These are phyloP conservation scores for Orychophragmus violaceus DNA, from an alignment of 345 rosid genomes.

Conservation along the genomic window DNA sequence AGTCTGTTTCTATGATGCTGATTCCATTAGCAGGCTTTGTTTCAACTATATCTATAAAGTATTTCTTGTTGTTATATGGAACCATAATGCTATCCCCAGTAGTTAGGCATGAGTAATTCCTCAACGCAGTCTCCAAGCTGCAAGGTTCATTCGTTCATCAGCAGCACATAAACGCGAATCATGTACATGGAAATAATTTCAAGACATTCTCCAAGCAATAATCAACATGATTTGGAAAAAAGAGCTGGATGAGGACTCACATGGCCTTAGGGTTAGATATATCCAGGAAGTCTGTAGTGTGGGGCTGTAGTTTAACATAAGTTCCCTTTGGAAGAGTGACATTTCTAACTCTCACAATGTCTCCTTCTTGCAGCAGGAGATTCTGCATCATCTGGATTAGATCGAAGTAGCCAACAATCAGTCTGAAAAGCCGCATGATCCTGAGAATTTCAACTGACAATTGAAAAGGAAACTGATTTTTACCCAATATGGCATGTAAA, in stretches of 20 bases:
- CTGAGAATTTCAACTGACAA: background rate
- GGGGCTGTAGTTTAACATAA: constrained; percentile 94
- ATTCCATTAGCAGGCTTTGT: constrained; percentile 92
- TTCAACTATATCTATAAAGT: constrained; percentile 91
- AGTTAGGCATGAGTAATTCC: constrained; percentile 97
- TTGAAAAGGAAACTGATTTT: constrained; percentile 4
- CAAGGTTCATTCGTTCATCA: constrained; percentile 13
- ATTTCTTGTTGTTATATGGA: constrained; percentile 92
- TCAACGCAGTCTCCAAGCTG: constrained; percentile 91
- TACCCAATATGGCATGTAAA: constrained; percentile 99
- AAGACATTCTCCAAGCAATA: background rate
- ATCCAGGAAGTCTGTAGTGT: constrained; percentile 89
- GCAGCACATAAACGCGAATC: background rate
- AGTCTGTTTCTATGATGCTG: constrained; percentile 96
- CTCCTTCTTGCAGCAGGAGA: constrained; percentile 90
- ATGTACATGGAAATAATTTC: background rate
- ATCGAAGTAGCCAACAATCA: constrained; percentile 5
- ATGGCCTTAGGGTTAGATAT: constrained; percentile 98
- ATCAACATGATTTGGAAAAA: background rate
- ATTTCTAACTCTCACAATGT: constrained; percentile 76
- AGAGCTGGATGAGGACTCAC: constrained; percentile 37
- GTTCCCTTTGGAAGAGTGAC: constrained; percentile 95
- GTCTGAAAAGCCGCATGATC: background rate
- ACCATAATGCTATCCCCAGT: constrained; percentile 99
- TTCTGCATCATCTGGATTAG: constrained; percentile 93